Conservation (phyloP, 371 early-diverging fungal genomes). For the Mucor ambiguus region DNA sequence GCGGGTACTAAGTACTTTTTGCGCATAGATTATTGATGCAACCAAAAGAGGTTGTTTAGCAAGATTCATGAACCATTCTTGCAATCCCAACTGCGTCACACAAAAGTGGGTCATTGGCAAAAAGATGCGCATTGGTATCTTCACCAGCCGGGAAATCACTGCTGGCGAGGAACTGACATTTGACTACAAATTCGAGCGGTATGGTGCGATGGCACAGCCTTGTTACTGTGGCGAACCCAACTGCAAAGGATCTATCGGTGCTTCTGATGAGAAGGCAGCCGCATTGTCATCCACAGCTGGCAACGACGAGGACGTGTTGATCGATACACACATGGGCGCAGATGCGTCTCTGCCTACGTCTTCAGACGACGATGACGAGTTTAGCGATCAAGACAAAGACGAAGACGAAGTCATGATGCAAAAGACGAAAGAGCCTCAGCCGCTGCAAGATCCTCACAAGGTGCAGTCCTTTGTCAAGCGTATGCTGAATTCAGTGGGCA, state of each 20-base stretch:
- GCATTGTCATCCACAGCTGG: constrained; percentile 14
- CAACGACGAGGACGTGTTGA: constrained; percentile 7
- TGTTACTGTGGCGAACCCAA: constrained; percentile 89
- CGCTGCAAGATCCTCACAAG: constrained; percentile 54
- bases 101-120: constrained; percentile 85
- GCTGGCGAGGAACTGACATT: constrained; percentile 88
- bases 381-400: constrained; percentile 31
- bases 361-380: constrained; percentile 11
- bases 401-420: constrained; percentile 40
- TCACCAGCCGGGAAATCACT: constrained; percentile 66
- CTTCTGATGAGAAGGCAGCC: constrained; percentile 30
- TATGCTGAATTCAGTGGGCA: constrained; percentile 61
- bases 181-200: constrained; percentile 88
- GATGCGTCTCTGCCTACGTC: not conserved
- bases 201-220: constrained; percentile 81
- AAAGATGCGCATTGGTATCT: constrained; percentile 78
- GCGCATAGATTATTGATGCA: constrained; percentile 80
- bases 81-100: constrained; percentile 84
- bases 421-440: constrained; percentile 23
- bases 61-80: constrained; percentile 91
- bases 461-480: constrained; percentile 63
- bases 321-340: not conserved
- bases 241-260: constrained; percentile 91
- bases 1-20: too few relatives aligned
- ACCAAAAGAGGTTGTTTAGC: constrained; percentile 83